Evolutionary conservation across 768 basidiomycete genomes (phyloP), one percentile per base, ranked within the genome.

Genomic region (Calocybe cyanea): DNA sequence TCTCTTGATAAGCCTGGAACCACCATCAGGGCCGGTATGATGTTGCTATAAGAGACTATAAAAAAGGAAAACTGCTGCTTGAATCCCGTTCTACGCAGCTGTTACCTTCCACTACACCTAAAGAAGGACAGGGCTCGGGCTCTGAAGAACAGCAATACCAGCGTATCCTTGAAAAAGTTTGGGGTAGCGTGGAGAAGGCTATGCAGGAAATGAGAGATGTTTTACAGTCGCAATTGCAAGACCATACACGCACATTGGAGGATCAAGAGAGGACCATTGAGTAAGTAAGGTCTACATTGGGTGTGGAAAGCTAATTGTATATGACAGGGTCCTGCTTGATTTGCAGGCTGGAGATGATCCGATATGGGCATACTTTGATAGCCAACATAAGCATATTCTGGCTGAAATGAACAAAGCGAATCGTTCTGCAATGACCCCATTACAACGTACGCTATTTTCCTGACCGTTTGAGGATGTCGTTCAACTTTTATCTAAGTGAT

Each of bases 1-100:
- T n/a, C n/a, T n/a, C n/a, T n/a, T n/a, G n/a, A n/a, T 19, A 43
- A 4, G 38, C n/a, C n/a, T n/a, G n/a, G n/a, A n/a, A n/a, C n/a
- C n/a, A n/a, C n/a, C n/a, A n/a, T n/a, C n/a, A 96, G 92, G 92
- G 92, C 11, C 87, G 88, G 43, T 98, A 94, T 61, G 96, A 98
- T 47, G 80, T 85, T 25, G 95, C 94, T 0, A 72, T 99, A 58
- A 81, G 92, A 15, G 93, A 96, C 55, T 99, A 98, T 72, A 95
- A 95, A 69, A 97, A 96, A 63, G 96, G 95, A 17, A 91, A 92
- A 52, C 84, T 87, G 64, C 71, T 97, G 21, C 75, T 95, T 35
- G 88, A 93, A 58, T 85, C 88, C 7, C 81, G 91, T n/a, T 90
- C 93, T 0, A 86, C 85, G 0, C 92, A 92, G 58, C 71, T 92